Evolutionary conservation across 345 rosid species (phyloP), one percentile per base, ranked within the genome.

Genomic region (Dimocarpus longan): DNA sequence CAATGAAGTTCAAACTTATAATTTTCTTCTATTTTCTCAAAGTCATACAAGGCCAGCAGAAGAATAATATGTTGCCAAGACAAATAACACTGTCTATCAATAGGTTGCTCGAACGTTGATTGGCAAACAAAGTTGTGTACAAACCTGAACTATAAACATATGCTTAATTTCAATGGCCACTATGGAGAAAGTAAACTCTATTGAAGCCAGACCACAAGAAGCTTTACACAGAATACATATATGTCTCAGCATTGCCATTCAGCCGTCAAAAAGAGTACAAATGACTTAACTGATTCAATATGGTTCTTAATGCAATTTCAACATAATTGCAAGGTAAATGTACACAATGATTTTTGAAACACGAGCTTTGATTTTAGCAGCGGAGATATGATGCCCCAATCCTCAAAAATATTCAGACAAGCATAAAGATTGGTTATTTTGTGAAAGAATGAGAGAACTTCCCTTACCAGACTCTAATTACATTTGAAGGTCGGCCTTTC

Each of bases 381-480:
- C 32, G 62, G 39, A 22, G 69, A 60, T 60, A 37, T 48, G 65
- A 73, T 56, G 63, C 71, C 65, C 77, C 66, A 6, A 68, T 40
- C 26, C 43, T 68, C 66, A 10, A 57, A 21, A 66, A 75, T 11
- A 46, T 26, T 71, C 80, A 19, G 60, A 76, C 28, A 78, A 66
- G 74, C 66, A 74, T 62, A 71, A 85, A 75, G 68, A 78, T 65
- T 54, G 19, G 43, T 76, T 62, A 42, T 82, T 80, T 76, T 66
- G 66, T 1, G 48, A 73, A 65, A 76, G 73, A 83, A 80, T 74
- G 71, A 56, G 71, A 81, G 62, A 79, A 70, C 48, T 71, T 69
- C 66, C 46, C 88, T 84, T 80, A 79, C 89, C 85, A 32, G 85
- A 83, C 88, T 80, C 89, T 84, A 90, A 86, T 60, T 89, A 90